A percentile compares a stretch with the other conserved stretches of the same genome.
Evolutionary conservation across 164 flowering plant species (phyloP).

Genomic region (Tinospora cordifolia): DNA sequence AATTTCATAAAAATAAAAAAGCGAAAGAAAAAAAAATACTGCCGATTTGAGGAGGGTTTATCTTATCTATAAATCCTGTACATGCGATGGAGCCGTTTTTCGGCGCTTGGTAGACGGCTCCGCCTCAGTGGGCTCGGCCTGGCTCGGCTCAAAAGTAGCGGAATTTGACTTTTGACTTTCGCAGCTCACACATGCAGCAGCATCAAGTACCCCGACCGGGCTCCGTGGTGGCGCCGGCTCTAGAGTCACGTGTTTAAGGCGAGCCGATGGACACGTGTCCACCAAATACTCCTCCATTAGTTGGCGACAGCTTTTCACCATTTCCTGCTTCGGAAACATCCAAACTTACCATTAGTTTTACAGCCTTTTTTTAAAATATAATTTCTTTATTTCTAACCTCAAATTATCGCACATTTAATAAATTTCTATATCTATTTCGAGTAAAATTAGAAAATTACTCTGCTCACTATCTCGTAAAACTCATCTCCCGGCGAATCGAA

Average conservation of each 20-base stretch:
- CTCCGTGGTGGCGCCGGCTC: slow-evolving; percentile 35
- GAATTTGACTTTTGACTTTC: slow-evolving; percentile 31
- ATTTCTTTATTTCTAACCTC: no score
- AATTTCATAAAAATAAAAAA: no score
- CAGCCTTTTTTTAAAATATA: no score
- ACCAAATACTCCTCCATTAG: slow-evolving; percentile 51
- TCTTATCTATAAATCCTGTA: slow-evolving; percentile 29
- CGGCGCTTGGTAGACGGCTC: slow-evolving; percentile 26
- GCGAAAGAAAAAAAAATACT: no score
- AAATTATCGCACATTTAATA: background rate
- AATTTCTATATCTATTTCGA: background rate
- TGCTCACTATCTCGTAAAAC: slow-evolving; percentile 29
- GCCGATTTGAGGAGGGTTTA: background rate
- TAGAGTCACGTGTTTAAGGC: slow-evolving; percentile 12
- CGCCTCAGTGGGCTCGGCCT: slow-evolving; percentile 20
- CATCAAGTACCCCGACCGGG: slow-evolving; percentile 59
- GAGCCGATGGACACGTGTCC: slow-evolving; percentile 44
- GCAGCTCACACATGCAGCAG: slow-evolving; percentile 55
- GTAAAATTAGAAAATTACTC: slow-evolving; percentile 24
- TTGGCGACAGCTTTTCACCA: slow-evolving; percentile 60
- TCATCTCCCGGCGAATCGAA: slow-evolving; percentile 12
- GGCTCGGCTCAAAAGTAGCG: slow-evolving; percentile 19
- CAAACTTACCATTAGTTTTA: slow-evolving; percentile 1
- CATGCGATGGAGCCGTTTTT: slow-evolving; percentile 29
- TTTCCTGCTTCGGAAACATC: slow-evolving; percentile 27